Evolutionary conservation across 129 eudicot species (phyloP).

Genomic region (Escallonia rubra): DNA sequence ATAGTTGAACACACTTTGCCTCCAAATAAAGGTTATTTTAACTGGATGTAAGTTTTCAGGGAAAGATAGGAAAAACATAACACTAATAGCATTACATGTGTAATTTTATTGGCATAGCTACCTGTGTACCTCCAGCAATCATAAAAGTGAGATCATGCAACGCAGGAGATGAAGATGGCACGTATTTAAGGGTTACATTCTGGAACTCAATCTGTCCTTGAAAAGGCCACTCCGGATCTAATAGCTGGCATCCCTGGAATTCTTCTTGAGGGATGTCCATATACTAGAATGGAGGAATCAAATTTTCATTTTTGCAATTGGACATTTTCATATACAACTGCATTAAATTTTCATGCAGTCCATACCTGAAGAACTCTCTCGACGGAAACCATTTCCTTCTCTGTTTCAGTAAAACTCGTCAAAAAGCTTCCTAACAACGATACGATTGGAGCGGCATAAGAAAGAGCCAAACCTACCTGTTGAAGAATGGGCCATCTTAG

Average conservation of each 20-base stretch:
- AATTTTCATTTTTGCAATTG: constrained; percentile 2
- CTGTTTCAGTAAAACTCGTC: constrained; percentile 95
- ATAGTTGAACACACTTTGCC: neutral
- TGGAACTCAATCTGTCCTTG: constrained; percentile 64
- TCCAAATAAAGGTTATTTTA: neutral
- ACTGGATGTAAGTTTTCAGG: neutral
- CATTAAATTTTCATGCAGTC: neutral
- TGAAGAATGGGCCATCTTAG: constrained; percentile 12
- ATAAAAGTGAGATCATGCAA: constrained; percentile 49
- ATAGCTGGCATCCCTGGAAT: constrained; percentile 25
- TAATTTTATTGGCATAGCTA: neutral
- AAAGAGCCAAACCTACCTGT: constrained; percentile 97
- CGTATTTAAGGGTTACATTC: constrained; percentile 75
- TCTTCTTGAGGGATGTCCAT: constrained; percentile 88
- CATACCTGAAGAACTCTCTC: constrained; percentile 88
- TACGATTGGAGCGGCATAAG: constrained; percentile 90
- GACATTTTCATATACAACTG: neutral
- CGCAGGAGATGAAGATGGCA: constrained; percentile 90
- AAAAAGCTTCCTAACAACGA: constrained; percentile 83
- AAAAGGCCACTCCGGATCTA: constrained; percentile 61
- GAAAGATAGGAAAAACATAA: no score
- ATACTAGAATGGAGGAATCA: constrained; percentile 44
- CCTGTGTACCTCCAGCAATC: constrained; percentile 73
- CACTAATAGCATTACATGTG: no score
- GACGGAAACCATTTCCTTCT: constrained; percentile 89